Evolutionary conservation across 495 filamentous ascomycete genomes (phyloP), one percentile per base, ranked within the genome.

Genomic region (Rhypophila decipiens): DNA sequence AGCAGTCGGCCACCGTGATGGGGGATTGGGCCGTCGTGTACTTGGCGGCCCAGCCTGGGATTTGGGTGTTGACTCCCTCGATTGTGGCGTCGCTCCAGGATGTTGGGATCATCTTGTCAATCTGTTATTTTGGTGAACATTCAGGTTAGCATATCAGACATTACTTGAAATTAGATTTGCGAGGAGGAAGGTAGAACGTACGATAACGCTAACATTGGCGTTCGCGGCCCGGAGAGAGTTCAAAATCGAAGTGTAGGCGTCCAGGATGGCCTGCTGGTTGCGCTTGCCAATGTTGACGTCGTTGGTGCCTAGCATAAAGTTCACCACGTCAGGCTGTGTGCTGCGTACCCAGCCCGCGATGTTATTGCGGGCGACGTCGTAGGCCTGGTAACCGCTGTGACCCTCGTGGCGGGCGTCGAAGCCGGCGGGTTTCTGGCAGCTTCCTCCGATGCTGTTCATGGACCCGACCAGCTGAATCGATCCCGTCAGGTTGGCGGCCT

Each of bases 221-320:
- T 71, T 73, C 1, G 47, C 20, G 2, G 55, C 55, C 9, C 69
- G 42, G 55, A 70, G 67, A 8, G 58, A 53, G 13, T 55, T 38
- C 2, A 71, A 59, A 50, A 73, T 65, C 44, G 54, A 65, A 36
- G 58, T 61, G 29, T 68, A 72, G 0, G 68, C 66, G 27, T 50
- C 56, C 1, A 73, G 59, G 33, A 72, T 64, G 17, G 66, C 63
- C 19, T 56, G 34, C 1, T 61, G 53, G 37, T 34, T 58, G 2
- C 50, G 36, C n/a, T n/a, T n/a, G 3, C 57, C 59, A 10, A 43
- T 37, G 5, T 49, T 39, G 1, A 73, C 61, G 45, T 73, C 70
- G 44, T 73, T 69, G 8, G 70, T 73, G 38, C 70, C 70, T 2
- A 73, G 55, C 59, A 67, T 65, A 51, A 71, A 67, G 54, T 59